Percentiles rank a stretch among this genome's conserved stretches.
Conservation (phyloP, 768 basidiomycete species). For the Pholiota molesta region DNA sequence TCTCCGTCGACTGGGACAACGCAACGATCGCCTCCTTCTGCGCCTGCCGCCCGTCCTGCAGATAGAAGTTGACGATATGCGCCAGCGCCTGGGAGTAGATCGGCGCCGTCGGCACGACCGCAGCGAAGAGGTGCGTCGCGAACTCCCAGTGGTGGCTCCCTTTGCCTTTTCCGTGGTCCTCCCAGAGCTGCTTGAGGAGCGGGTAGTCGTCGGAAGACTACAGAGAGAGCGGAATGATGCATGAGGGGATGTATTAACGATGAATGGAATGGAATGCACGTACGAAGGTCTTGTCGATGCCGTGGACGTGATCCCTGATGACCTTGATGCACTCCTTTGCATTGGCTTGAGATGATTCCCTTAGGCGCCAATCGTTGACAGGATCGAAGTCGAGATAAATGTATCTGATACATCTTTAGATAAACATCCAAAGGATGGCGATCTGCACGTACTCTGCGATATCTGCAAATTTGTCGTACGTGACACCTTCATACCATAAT, state of each 20-base stretch:
- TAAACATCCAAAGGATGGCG: not conserved
- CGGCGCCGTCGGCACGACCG: conserved; percentile 56
- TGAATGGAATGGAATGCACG: conserved; percentile 3
- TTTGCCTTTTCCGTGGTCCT: conserved; percentile 22
- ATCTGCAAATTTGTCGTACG: conserved; percentile 46
- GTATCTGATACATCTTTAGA: conserved; percentile 34
- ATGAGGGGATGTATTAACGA: conserved; percentile 5
- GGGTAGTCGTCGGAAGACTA: conserved; percentile 19
- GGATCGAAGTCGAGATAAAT: conserved; percentile 47
- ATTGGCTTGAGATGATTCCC: conserved; percentile 38
- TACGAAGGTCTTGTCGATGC: conserved; percentile 31
- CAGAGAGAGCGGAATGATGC: not conserved
- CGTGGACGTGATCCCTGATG: conserved; percentile 35
- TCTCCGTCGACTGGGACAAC: conserved; percentile 30
- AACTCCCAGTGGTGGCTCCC: conserved; percentile 32
- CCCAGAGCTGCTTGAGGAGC: conserved; percentile 35
- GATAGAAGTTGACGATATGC: conserved; percentile 63
- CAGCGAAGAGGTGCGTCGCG: conserved; percentile 53
- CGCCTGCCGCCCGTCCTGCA: conserved; percentile 38
- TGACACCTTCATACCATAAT: conserved; percentile 41
- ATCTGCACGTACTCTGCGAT: conserved; percentile 46
- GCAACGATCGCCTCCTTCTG: conserved; percentile 43
- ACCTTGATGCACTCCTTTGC: conserved; percentile 31
- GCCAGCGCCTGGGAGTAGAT: conserved; percentile 59
- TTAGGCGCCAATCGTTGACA: conserved; percentile 49